Evolutionary conservation across 1,284 basidiomycete genomes (phyloP), one percentile per base, ranked within the genome.

Genomic region (Moesziomyces sp.): DNA sequence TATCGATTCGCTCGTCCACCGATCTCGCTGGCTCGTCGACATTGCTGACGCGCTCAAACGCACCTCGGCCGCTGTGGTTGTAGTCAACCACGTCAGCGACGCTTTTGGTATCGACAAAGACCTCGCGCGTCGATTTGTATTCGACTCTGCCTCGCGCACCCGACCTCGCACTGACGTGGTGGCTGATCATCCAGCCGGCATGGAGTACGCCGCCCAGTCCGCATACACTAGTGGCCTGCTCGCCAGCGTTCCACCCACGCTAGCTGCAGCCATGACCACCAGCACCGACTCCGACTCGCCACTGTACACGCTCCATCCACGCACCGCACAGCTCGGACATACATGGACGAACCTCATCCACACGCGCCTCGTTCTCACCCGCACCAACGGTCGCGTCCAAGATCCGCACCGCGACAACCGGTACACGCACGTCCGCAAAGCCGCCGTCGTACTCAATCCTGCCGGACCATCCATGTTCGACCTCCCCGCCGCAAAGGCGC

Each of bases 81-180:
- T 79, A 7, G 43, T 72, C 52, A 80, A 80, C 48, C 79, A 80
- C 49, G 79, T 80, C 16, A 74, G 66, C 35, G 79, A 80, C 24
- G 77, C 75, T 1, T 80, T 80, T 50, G 77, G 65, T 0, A 38
- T 48, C 3, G 77, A 77, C n/a, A 61, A 65, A 33, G 64, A 66
- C 6, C 44, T 68, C 4, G 71, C 71, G 18, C 56, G 56, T 7
- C 59, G 63, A 3, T 67, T 68, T 19, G 64, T 71, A 3, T 61
- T 75, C 9, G 53, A 58, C 21, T 42, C 57, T 3, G 63, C 66
- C 5, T 38, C 56, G 18, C 59, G 50, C n/a, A 35, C 58, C 14
- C 52, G 51, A 5, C 7, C n/a, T 3, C 35, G 40, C 7, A 52
- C 44, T 14, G 30, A 33, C 1, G 10, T 13, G 10, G 13, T 61